Evolutionary conservation across 768 basidiomycete species (phyloP).

Genomic region (Psilocybe cubensis): DNA sequence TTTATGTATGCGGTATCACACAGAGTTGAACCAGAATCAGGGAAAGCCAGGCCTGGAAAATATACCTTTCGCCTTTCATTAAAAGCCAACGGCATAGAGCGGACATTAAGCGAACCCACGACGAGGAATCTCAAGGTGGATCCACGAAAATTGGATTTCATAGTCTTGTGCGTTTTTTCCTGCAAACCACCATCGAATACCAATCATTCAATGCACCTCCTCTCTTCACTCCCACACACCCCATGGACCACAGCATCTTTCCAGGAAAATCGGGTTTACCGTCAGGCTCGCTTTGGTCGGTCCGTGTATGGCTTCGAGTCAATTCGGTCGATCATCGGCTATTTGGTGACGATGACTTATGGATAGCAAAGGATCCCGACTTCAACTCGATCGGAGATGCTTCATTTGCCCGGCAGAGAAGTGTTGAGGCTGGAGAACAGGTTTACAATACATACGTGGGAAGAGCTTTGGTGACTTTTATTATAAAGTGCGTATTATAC

Average conservation of each 20-base stretch:
- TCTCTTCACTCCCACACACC: neutral
- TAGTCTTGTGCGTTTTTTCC: constrained; percentile 55
- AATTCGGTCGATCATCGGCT: constrained; percentile 63
- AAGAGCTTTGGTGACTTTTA: constrained; percentile 58
- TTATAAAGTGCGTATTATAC: constrained; percentile 44
- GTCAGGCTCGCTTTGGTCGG: constrained; percentile 52
- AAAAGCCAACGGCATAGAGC: constrained; percentile 58
- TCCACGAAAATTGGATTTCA: constrained; percentile 58
- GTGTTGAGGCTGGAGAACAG: constrained; percentile 44
- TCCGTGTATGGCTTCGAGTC: constrained; percentile 68
- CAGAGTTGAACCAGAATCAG: constrained; percentile 50
- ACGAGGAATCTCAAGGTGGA: constrained; percentile 52
- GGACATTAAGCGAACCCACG: constrained; percentile 51
- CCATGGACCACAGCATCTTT: constrained; percentile 45
- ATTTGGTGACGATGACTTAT: constrained; percentile 66
- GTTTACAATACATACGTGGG: constrained; percentile 62
- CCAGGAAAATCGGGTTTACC: constrained; percentile 63
- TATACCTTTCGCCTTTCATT: constrained; percentile 59
- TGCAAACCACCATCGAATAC: neutral
- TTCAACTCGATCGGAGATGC: constrained; percentile 61
- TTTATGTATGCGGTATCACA: neutral
- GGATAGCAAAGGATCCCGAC: constrained; percentile 70
- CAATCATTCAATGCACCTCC: neutral
- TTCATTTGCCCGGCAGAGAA: constrained; percentile 54
- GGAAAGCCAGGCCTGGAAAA: constrained; percentile 43